Base-by-base conservation (phyloP, 2,329 filamentous ascomycete genomes). In the Emergomyces orientalis region DNA sequence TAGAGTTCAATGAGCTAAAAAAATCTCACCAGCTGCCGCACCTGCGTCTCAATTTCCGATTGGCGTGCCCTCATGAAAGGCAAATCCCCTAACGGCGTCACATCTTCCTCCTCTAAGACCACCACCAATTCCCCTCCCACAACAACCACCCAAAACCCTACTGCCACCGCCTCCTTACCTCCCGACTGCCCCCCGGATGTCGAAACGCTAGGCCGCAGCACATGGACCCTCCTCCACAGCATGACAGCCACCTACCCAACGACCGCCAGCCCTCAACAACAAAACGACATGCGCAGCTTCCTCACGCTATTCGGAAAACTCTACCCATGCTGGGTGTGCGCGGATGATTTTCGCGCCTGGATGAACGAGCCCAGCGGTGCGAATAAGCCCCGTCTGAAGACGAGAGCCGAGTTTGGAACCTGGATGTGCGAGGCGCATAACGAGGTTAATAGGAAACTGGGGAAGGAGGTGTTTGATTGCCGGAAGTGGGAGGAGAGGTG, bases 301-400 rank as follows among this genome's bases (percentile, higher is more conserved):
- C 82, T 99, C 69, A 78, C 80, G 30, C 81, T 91, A 1, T 96
- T 99, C 74, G 87, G 89, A 32, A 88, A 88, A 68, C 77, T 97
- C 25, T 99, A 99, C 72, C 94, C 94, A 3, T 99, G 94, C 80
- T 96, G 92, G 91, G 84, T 89, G 2, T 99, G 94, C 76, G 94
- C 92, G 41, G 88, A 93, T 65, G 93, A 97, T 73, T 97, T 99
- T 75, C 88, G 88, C 74, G 74, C 74, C 0, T 97, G 93, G 82
- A 87, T 97, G 79, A 81, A 80, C 65, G 82, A 83, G 66, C 79
- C 80, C 2, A 74, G 71, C 67, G 75, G 75, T 1, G 76, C 76
- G 66, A 88, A 92, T 67, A 84, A 84, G 71, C 86, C 93, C 47
- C 71, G 78, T 62, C 77, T 87, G 22, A 80, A 79, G 63, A 80